These are phyloP conservation scores for Fusarium sp. DNA, from an alignment of 2,329 filamentous ascomycete species.

Conservation along the genomic window DNA sequence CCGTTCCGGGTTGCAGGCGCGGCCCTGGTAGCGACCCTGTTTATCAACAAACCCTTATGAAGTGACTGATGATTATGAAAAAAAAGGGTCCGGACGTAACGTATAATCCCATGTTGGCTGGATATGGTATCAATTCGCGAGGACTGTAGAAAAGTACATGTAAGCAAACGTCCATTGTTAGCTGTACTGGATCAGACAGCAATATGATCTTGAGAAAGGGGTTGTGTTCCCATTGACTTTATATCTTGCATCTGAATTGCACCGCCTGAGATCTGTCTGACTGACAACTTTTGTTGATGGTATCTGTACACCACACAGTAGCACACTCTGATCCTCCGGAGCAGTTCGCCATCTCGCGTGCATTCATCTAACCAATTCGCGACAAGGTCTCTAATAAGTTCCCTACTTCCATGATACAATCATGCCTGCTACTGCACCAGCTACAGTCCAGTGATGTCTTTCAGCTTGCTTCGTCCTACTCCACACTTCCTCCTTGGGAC, in stretches of 20 bases:
- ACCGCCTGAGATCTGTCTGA: slow-evolving; percentile 48
- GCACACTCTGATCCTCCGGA: slow-evolving; percentile 17
- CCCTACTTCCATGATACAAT: slow-evolving; percentile 20
- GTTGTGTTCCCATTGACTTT: slow-evolving; percentile 43
- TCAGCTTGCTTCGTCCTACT: slow-evolving; percentile 47
- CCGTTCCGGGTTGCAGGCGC: slow-evolving; percentile 33
- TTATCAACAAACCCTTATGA: slow-evolving; percentile 33
- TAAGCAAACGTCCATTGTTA: slow-evolving; percentile 13
- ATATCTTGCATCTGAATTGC: slow-evolving; percentile 49
- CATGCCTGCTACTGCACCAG: slow-evolving; percentile 1
- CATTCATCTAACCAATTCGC: slow-evolving; percentile 27
- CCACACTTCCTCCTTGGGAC: slow-evolving; percentile 45
- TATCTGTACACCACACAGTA: slow-evolving; percentile 17
- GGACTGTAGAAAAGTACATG: neutral
- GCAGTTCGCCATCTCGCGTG: slow-evolving; percentile 30
- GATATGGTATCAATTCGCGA: slow-evolving; percentile 40
- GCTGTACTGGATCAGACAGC: slow-evolving; percentile 1
- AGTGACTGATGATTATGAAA: slow-evolving; percentile 10
- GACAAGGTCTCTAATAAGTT: slow-evolving; percentile 21
- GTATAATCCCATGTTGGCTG: slow-evolving; percentile 11
- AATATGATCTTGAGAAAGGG: slow-evolving; percentile 17
- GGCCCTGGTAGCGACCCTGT: slow-evolving; percentile 39
- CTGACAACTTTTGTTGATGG: slow-evolving; percentile 27
- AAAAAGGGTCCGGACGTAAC: slow-evolving; percentile 9
- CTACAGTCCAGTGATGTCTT: slow-evolving; percentile 26